Conservation (phyloP, 768 basidiomycete species). For the Pulveroboletus frians region DNA sequence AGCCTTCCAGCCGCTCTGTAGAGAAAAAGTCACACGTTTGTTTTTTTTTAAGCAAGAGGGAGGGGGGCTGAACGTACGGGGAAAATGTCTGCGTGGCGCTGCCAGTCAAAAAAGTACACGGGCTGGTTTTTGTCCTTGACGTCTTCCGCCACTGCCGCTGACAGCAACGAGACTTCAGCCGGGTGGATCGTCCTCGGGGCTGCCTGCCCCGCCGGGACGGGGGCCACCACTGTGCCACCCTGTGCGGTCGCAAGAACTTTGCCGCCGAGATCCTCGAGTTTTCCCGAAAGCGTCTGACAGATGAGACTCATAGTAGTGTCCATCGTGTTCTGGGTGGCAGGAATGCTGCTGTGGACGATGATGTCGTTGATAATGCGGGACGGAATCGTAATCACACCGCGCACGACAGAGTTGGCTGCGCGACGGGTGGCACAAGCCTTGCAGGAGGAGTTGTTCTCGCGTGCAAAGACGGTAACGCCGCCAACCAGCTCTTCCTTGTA, state of each 20-base stretch:
- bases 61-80: conserved; percentile 10
- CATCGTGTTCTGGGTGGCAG: conserved; percentile 6
- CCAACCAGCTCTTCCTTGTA: conserved; percentile 18
- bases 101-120: conserved; percentile 20
- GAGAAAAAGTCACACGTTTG: background rate
- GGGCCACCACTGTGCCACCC: background rate
- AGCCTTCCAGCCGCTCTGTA: conserved; percentile 7
- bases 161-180: conserved; percentile 18
- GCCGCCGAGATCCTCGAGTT: conserved; percentile 15
- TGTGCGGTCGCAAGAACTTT: conserved; percentile 15
- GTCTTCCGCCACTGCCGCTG: conserved; percentile 20
- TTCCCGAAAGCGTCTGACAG: conserved; percentile 10
- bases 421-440: conserved; percentile 22
- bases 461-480: conserved; percentile 21
- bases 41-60: background rate
- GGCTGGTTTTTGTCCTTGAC: conserved; percentile 12
- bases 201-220: conserved; percentile 1
- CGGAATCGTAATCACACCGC: conserved; percentile 24
- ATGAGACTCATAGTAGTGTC: conserved; percentile 12
- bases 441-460: conserved; percentile 22
- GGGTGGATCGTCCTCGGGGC: conserved; percentile 15
- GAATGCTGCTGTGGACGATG: conserved; percentile 10
- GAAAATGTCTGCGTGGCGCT: conserved; percentile 17
- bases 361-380: conserved; percentile 19
- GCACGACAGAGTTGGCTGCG: conserved; percentile 12